These are phyloP conservation scores for Salpingoeca rosetta DNA, from an alignment of 78 protist genomes.

Conservation along the genomic window DNA sequence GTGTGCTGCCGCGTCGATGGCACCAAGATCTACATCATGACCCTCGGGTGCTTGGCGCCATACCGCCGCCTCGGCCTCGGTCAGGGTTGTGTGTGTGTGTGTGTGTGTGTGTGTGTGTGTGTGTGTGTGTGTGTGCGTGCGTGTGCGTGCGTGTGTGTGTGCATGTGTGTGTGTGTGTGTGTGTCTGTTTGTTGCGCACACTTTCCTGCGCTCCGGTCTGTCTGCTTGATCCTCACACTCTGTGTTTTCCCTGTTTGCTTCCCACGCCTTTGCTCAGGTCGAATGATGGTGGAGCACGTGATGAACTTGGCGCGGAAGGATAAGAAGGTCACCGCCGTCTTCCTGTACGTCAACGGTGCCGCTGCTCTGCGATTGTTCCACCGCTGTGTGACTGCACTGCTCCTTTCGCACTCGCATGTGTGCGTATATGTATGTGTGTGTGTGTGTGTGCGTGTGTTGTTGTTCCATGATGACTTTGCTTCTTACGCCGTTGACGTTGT, in stretches of 20 bases:
- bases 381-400: too few species aligned
- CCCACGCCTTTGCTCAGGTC: not conserved
- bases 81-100: not conserved
- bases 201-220: not conserved
- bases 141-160: too few species aligned
- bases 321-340: not conserved
- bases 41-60: constrained; percentile 21
- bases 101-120: not conserved
- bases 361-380: too few species aligned
- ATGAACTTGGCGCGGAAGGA: not conserved
- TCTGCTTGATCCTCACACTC: not conserved
- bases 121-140: too few species aligned
- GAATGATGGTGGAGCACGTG: constrained; percentile 1
- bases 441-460: too few species aligned
- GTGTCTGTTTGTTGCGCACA: not conserved
- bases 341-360: constrained; percentile 2
- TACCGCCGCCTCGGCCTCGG: constrained; percentile 38
- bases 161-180: too few species aligned
- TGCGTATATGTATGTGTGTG: too few species aligned
- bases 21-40: constrained; percentile 24
- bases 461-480: too few species aligned
- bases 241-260: not conserved
- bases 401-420: too few species aligned
- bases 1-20: constrained; percentile 18
- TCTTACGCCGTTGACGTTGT: too few species aligned